Percentiles rank a stretch among this genome's conserved stretches.
These are phyloP conservation scores for Lasiodiplodia gonubiensis DNA, from an alignment of 2,329 filamentous ascomycete genomes.

Conservation along the genomic window DNA sequence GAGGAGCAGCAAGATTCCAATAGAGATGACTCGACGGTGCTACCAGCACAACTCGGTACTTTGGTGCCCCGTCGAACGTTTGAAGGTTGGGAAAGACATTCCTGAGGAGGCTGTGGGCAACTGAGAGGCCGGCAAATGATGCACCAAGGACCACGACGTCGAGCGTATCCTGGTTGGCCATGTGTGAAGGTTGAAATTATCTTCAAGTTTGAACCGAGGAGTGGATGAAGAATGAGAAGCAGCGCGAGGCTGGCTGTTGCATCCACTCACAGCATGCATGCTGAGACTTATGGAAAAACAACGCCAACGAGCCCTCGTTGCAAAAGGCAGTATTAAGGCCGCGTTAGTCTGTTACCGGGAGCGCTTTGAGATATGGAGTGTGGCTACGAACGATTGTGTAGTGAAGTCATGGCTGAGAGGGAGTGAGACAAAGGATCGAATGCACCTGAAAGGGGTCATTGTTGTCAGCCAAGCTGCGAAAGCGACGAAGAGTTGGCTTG, in stretches of 20 bases:
- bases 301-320: neutral
- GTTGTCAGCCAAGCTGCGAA: constrained; percentile 15
- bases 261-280: neutral
- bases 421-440: constrained; percentile 10
- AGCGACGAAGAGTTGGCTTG: constrained; percentile 12
- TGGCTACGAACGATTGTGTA: neutral
- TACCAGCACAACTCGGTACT: constrained; percentile 45
- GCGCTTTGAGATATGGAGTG: neutral
- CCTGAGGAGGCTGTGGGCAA: constrained; percentile 45
- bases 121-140: constrained; percentile 47
- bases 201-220: neutral
- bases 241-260: constrained; percentile 1
- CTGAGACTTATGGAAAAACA: constrained; percentile 7
- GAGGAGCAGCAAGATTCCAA: constrained; percentile 48
- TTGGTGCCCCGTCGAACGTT: constrained; percentile 33
- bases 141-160: constrained; percentile 48
- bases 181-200: neutral
- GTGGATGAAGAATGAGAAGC: neutral
- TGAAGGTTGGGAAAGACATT: constrained; percentile 39
- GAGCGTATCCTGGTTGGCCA: constrained; percentile 33
- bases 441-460: constrained; percentile 11
- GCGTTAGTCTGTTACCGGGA: neutral
- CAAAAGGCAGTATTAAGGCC: neutral
- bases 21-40: constrained; percentile 45
- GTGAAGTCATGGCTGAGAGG: neutral